Percentiles rank a stretch among this genome's conserved stretches.
These are phyloP conservation scores for Medicago truncatula DNA, from an alignment of 306 rosid species.

Conservation along the genomic window DNA sequence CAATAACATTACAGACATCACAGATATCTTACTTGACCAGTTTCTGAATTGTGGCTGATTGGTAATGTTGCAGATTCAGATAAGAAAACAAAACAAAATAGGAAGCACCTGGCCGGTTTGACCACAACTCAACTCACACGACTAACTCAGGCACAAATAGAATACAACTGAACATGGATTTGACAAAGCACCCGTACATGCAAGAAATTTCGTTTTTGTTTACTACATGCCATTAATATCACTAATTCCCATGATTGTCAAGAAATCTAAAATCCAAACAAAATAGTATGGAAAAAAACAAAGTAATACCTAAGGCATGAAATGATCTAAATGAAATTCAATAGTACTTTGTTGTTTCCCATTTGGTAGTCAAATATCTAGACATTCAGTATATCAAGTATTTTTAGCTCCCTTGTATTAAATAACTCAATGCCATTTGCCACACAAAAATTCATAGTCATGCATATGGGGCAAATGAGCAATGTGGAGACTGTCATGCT, in stretches of 20 bases:
- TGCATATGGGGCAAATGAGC: neutral
- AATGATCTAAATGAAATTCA: neutral
- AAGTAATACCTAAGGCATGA: neutral
- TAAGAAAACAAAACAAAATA: neutral
- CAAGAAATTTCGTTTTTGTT: neutral
- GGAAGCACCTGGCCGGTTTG: neutral
- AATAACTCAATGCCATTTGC: neutral
- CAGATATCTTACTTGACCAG: slow-evolving; percentile 8
- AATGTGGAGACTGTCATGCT: neutral
- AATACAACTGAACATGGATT: neutral
- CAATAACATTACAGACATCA: slow-evolving; percentile 1
- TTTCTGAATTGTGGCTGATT: slow-evolving; percentile 4
- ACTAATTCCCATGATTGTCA: neutral
- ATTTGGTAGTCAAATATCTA: neutral
- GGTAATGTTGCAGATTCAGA: slow-evolving; percentile 16
- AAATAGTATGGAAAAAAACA: neutral
- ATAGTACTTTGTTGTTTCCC: neutral
- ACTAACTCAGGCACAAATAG: slow-evolving; percentile 11
- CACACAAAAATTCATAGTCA: neutral
- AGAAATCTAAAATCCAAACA: slow-evolving; percentile 2
- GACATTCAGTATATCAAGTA: neutral
- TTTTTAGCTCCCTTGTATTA: neutral
- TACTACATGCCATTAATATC: neutral
- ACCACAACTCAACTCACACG: neutral
- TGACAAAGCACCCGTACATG: slow-evolving; percentile 2